Conservation (phyloP, 2,329 filamentous ascomycete species). For the Leptographium galeiforme region DNA sequence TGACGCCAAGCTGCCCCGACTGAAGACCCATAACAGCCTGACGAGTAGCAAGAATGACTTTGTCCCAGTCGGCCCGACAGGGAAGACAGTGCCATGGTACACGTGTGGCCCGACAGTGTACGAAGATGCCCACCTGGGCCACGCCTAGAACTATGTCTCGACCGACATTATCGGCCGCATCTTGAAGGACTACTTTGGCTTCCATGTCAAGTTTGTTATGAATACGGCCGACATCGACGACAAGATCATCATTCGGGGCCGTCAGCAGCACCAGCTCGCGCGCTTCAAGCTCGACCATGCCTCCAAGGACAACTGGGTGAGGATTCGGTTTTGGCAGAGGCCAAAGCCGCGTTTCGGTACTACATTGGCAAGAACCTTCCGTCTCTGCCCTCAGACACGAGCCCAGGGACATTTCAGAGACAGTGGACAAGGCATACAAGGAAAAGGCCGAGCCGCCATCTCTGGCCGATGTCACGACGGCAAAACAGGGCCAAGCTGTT, state of each 20-base stretch:
- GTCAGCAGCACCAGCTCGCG: slow-evolving; percentile 1
- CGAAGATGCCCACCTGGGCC: slow-evolving; percentile 61
- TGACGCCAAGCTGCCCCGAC: slow-evolving; percentile 10
- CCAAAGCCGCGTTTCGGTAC: background rate
- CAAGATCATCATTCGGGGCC: slow-evolving; percentile 25
- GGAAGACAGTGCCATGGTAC: slow-evolving; percentile 10
- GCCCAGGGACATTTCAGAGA: background rate
- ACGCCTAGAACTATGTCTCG: slow-evolving; percentile 64
- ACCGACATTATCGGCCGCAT: slow-evolving; percentile 63
- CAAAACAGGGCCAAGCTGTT: background rate
- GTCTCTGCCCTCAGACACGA: background rate
- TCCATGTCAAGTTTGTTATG: slow-evolving; percentile 59
- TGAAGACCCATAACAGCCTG: slow-evolving; percentile 54
- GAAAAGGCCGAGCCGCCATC: background rate
- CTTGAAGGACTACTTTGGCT: slow-evolving; percentile 57
- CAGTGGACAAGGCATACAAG: slow-evolving; percentile 7
- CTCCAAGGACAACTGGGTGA: slow-evolving; percentile 7
- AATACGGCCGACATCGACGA: slow-evolving; percentile 64
- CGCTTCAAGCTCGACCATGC: slow-evolving; percentile 9
- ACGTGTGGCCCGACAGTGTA: slow-evolving; percentile 34
- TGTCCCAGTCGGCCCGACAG: slow-evolving; percentile 26
- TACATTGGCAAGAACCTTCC: background rate
- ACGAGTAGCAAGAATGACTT: slow-evolving; percentile 51
- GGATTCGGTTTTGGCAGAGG: slow-evolving; percentile 8
- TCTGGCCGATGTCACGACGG: background rate